Conservation (phyloP, 1,139 yeast species). For the Pichia sp. region DNA sequence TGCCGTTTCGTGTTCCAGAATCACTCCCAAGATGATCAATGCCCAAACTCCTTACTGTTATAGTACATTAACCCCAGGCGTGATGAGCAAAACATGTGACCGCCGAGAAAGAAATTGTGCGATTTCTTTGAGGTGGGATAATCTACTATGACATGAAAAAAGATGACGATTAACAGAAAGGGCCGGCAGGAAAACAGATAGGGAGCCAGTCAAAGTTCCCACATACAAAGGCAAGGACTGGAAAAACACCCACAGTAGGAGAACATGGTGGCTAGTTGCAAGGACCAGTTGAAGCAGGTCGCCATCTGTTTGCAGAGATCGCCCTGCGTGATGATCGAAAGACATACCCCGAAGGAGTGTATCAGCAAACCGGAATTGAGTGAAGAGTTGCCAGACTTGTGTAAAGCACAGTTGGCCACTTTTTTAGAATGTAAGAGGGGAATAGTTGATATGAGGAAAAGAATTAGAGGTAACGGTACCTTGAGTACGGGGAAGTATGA, state of each 20-base stretch:
- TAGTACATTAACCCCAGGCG: background rate
- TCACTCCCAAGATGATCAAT: background rate
- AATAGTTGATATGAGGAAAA: constrained; percentile 80
- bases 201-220: too few species aligned
- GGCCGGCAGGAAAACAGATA: background rate
- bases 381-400: constrained; percentile 77
- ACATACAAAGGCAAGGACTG: too few species aligned
- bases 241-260: background rate
- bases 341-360: constrained; percentile 89
- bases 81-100: background rate
- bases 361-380: constrained; percentile 74
- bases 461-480: constrained; percentile 93
- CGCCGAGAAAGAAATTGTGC: background rate
- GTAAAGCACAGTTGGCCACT: constrained; percentile 78
- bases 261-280: constrained; percentile 49
- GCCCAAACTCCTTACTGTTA: background rate
- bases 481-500: constrained; percentile 89
- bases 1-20: background rate
- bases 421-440: constrained; percentile 87
- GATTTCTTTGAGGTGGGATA: background rate
- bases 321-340: constrained; percentile 88
- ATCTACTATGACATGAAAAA: background rate
- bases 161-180: too few species aligned
- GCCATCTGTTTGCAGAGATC: constrained; percentile 94
- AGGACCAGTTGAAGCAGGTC: constrained; percentile 87